Evolutionary conservation across 2,329 filamentous ascomycete species (phyloP), one percentile per base, ranked within the genome.

Genomic region (Penicillium concentricum): DNA sequence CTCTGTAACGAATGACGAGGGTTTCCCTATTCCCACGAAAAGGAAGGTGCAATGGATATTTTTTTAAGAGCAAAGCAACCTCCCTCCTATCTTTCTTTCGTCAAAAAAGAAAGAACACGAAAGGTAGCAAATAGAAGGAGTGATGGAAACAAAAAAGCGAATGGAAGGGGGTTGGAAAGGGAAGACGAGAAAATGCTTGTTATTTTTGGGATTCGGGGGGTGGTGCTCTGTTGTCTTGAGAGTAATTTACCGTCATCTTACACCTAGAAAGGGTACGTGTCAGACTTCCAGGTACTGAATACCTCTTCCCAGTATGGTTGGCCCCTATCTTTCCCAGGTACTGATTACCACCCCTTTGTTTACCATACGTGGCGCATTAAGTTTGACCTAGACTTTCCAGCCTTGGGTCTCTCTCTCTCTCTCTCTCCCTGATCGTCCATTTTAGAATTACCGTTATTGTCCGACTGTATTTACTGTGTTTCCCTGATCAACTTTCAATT

Each of bases 41-140:
- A 50, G 56, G 50, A 53, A 55, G 32, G 54, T 45, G 56, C 51
- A 49, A 54, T 52, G 51, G 51, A 45, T 56, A 49, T 41, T 39
- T 54, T 39, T 54, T 30, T 26, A 56, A 45, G 39, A 58, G 45
- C 44, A 41, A 57, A 56, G 50, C 54, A 56, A 54, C 54, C 57
- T 53, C 37, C 46, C 52, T 52, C 28, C 44, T 43, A 52, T 59
- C 56, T 53, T 62, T 56, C 61, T 61, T 51, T 43, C 24, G 37
- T 51, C 51, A 54, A 54, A 60, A 60, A 56, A 62, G 62, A 60
- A 67, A 67, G 60, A 62, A 59, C 62, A 66, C 61, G 61, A 56
- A 67, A 66, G 64, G 56, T 61, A 59, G 71, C 76, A 55, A 61
- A 67, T 65, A 61, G 61, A 67, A 63, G 59, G 61, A 63, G 59